Evolutionary conservation across 1,139 yeast species (phyloP), one percentile per base, ranked within the genome.

Genomic region (Scheffersomyces segobiensis): DNA sequence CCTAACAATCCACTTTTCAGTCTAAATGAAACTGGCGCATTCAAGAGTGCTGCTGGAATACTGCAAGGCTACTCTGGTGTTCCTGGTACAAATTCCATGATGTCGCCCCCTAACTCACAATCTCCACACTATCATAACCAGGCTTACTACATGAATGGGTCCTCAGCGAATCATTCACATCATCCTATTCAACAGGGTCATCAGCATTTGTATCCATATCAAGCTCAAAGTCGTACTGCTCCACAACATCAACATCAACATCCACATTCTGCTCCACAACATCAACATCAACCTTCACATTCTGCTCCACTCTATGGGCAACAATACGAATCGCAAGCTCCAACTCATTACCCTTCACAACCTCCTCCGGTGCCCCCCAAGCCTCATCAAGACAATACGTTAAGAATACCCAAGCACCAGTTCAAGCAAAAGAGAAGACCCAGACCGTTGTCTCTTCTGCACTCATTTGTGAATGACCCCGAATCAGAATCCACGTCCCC

Each of bases 381-480:
- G 12, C 57, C 46, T 17, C 53, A 39, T 17, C 53, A 50, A 39
- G 53, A 51, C 32, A 48, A 17, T 48, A 6, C 50, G 12, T 61
- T 73, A 32, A 73, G 69, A 57, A 56, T 72, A 19, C 77, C 79
- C 3, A 60, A 67, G 10, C 71, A 67, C 60, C 69, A 71, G 53
- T 77, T 73, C 62, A 78, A 76, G 61, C 81, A 82, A 12, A 79
- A 77, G 57, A 67, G 79, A 62, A 70, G 84, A 62, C 84, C 84
- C 39, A 65, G 78, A 55, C 84, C 83, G 8, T 71, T 80, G 56
- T 66, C 79, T 17, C 72, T 80, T 55, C 77, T 68, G 60, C 80
- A 77, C 61, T 75, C 81, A 14, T 72, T 70, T 59, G 57, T 58
- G 20, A 53, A 55, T 17, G 56, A 57, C 22, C 52, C 64, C 47